Base-by-base conservation (phyloP, 2,329 filamentous ascomycete genomes). In the Teratosphaeria destructans region DNA sequence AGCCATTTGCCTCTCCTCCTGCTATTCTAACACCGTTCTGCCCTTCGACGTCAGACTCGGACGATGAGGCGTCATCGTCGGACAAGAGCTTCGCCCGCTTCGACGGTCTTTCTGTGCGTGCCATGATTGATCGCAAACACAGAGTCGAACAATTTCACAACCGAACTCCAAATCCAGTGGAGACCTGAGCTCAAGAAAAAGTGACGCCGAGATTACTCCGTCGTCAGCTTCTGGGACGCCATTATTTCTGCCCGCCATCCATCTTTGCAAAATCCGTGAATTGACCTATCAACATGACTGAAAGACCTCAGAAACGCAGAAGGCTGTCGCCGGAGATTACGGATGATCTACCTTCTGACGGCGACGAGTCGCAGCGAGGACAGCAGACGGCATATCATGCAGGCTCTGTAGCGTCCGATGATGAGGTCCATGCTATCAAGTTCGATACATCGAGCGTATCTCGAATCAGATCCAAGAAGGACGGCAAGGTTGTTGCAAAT, bases 11-110 rank as follows among this genome's bases (percentile, higher is more conserved):
- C 37, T 12, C 43, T 23, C n/a, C 43, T 32, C 53, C 57, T 29
- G 61, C 54, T 23, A 69, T 60, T 55, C 63, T 52, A 7, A 68
- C 67, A 26, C 66, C 67, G 26, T 64, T 64, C 26, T 66, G 64
- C 23, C 63, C 63, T n/a, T 60, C 60, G 8, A 37, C 49, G 1
- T 39, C 55, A 26, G 47, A 56, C 32, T 56, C 55, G 35, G 55
- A 39, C 7, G 32, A 52, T 43, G 62, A 61, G 16, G 26, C 32
- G 10, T 60, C 64, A 57, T 67, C 64, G 53, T 66, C 63, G 14
- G 70, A 67, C 47, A 73, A 66, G 14, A 73, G 62, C 58, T 72
- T 73, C 19, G 69, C 63, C 56, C 70, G 66, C 63, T 72, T 73
- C 2, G 66, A 60, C 12, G 70, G 68, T 19, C 60, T 61, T 27